phyloP scores from a whole-genome alignment of 306 rosid species.

The Crataegus laevigata region DNA sequence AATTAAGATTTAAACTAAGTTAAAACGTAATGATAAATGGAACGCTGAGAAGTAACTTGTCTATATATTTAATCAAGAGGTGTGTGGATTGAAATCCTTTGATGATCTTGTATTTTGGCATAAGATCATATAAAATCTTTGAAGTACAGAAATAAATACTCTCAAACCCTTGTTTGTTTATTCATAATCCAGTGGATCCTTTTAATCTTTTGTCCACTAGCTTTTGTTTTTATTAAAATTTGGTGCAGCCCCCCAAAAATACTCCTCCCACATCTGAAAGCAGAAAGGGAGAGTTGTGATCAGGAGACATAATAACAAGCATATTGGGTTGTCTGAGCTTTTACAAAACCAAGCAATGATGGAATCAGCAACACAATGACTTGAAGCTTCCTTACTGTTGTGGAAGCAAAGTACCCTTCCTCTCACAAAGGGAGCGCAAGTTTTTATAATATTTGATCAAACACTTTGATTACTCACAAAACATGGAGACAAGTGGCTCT shows the following conservation, averaged over 20 bases:
- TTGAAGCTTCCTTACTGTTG: conserved; percentile 8
- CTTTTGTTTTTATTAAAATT: conserved; percentile 12
- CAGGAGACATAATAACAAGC: conserved; percentile 1
- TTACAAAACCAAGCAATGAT: conserved; percentile 27
- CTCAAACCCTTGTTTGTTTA: background rate
- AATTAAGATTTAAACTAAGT: background rate
- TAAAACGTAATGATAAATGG: background rate
- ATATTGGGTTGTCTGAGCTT: conserved; percentile 28
- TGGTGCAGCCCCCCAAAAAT: conserved; percentile 29
- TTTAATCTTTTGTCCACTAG: conserved; percentile 20
- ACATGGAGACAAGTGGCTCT: conserved; percentile 32
- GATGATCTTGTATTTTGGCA: background rate
- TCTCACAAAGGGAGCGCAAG: background rate
- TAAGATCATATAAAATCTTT: background rate
- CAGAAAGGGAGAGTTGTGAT: background rate
- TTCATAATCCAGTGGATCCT: background rate
- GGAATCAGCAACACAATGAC: background rate
- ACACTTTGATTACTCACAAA: conserved; percentile 13
- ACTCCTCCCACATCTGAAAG: conserved; percentile 18
- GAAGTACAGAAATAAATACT: background rate
- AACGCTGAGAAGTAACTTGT: background rate
- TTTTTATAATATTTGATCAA: background rate
- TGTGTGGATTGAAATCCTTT: background rate
- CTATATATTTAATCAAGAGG: background rate
- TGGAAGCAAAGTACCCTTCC: conserved; percentile 9